A percentile compares a stretch with the other conserved stretches of the same genome.
Evolutionary conservation across 2,329 filamentous ascomycete species (phyloP).

Genomic region (Penicillium verrucosum): DNA sequence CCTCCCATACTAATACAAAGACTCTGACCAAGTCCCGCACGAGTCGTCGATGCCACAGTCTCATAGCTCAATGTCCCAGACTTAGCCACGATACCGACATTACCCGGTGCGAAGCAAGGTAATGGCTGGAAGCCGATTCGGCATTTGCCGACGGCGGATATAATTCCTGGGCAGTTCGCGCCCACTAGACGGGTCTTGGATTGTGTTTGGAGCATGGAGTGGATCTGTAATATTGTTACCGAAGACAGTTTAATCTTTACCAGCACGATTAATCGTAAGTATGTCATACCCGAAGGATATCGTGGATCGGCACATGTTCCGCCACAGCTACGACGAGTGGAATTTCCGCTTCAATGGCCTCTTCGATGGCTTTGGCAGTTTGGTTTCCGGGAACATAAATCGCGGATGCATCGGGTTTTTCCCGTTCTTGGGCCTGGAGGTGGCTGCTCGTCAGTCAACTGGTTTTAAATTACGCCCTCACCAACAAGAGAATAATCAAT

Average conservation of each 20-base stretch:
- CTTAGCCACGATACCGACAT: slow-evolving; percentile 73
- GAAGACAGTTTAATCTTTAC: neutral
- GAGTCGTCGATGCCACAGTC: slow-evolving; percentile 69
- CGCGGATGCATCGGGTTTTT: slow-evolving; percentile 73
- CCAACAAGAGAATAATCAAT: neutral
- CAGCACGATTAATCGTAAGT: neutral
- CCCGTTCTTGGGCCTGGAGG: slow-evolving; percentile 60
- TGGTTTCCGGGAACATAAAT: slow-evolving; percentile 77
- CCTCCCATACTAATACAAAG: slow-evolving; percentile 75
- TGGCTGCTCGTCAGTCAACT: neutral
- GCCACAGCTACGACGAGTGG: slow-evolving; percentile 75
- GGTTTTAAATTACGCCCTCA: neutral
- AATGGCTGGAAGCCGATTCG: slow-evolving; percentile 74
- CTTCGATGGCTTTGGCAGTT: slow-evolving; percentile 69
- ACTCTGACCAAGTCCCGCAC: slow-evolving; percentile 72
- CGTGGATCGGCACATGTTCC: slow-evolving; percentile 75
- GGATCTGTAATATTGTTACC: slow-evolving; percentile 47
- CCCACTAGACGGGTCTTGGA: slow-evolving; percentile 70
- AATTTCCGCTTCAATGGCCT: slow-evolving; percentile 75
- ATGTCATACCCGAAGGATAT: slow-evolving; percentile 64
- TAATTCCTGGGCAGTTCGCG: slow-evolving; percentile 78
- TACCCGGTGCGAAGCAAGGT: slow-evolving; percentile 66
- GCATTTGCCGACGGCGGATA: slow-evolving; percentile 68
- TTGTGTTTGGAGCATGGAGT: slow-evolving; percentile 68
- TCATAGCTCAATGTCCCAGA: slow-evolving; percentile 79